Base-by-base conservation (phyloP, 331 rosid genomes). In the Cydonia oblonga region DNA sequence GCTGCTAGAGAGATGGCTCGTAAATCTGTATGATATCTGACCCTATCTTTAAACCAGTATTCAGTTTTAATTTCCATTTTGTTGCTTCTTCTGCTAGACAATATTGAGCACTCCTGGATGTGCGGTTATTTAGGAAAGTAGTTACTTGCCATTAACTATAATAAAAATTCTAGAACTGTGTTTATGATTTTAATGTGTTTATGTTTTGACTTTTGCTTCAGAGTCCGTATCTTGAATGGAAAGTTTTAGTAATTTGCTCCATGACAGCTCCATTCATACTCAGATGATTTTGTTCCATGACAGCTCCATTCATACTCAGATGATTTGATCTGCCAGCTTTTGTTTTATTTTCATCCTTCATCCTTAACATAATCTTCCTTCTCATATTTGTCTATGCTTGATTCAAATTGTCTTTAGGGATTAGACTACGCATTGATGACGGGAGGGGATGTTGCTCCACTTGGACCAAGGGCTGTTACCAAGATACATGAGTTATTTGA, bases 361-460 rank as follows among this genome's bases (percentile, higher is more conserved):
- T 40, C 32, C 52, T 49, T 33, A 13, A 19, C 22, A 24, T 69
- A 58, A 3, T 57, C 70, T 57, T 68, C 67, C 49, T 66, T 24
- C 64, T 64, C 46, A 19, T 68, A 64, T 38, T 46, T 57, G 42
- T 56, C 51, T 57, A 23, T 40, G 72, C 66, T 72, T 68, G 28
- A 53, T 66, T 74, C 68, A 49, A 33, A 9, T 51, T 72, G 69
- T 60, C 35, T 20, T 65, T 69, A 93, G 98, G 98, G 98, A 66
- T 79, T 93, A 74, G 97, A 93, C 81, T 93, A 93, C 70, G 98
- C 98, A 60, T 84, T 93, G 82, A 93, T 93, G 98, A 93, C 96
- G 9, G 98, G 98, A 83, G 98, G 98, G 54, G 98, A 93, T 83
- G 98, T 93, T 78, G 96, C 96, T 68, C 98, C 98, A 0, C 84